Conservation (phyloP, 2,329 filamentous ascomycete species). For the Biscogniauxia marginata region DNA sequence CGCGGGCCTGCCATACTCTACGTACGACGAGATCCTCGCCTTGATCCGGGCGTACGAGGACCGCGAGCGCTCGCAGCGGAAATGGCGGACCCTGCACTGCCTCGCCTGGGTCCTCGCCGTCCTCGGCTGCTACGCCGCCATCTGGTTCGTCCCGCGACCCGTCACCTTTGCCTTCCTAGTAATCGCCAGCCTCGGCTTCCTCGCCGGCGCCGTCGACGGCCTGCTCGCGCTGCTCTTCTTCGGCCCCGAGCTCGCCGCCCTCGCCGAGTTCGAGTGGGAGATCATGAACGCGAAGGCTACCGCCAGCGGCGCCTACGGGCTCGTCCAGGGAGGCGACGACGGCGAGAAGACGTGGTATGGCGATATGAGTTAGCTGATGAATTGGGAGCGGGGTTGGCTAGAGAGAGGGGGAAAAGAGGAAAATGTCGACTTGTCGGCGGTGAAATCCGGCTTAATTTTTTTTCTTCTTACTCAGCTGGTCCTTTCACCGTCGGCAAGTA, state of each 20-base stretch:
- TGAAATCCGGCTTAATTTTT: neutral
- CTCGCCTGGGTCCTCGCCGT: slow-evolving; percentile 63
- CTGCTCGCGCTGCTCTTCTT: slow-evolving; percentile 87
- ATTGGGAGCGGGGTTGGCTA: no score
- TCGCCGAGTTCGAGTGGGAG: slow-evolving; percentile 95
- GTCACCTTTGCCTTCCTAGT: slow-evolving; percentile 82
- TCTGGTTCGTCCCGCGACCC: slow-evolving; percentile 81
- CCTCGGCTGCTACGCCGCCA: slow-evolving; percentile 72
- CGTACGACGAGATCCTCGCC: slow-evolving; percentile 71
- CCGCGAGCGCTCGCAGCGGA: slow-evolving; percentile 71
- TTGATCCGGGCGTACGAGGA: slow-evolving; percentile 66
- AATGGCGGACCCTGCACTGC: slow-evolving; percentile 74
- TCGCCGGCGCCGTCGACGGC: slow-evolving; percentile 77
- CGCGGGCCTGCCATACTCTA: slow-evolving; percentile 43
- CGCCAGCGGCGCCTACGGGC: slow-evolving; percentile 32
- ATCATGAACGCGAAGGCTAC: slow-evolving; percentile 64
- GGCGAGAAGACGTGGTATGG: slow-evolving; percentile 20
- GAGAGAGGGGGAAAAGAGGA: no score
- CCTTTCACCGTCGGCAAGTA: no score
- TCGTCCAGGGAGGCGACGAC: slow-evolving; percentile 15
- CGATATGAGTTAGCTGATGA: neutral
- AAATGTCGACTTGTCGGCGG: no score
- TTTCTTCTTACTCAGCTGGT: no score
- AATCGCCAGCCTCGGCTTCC: slow-evolving; percentile 73
- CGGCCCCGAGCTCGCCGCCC: slow-evolving; percentile 73